Evolutionary conservation across 306 rosid genomes (phyloP).

Genomic region (Sicyos edulis): DNA sequence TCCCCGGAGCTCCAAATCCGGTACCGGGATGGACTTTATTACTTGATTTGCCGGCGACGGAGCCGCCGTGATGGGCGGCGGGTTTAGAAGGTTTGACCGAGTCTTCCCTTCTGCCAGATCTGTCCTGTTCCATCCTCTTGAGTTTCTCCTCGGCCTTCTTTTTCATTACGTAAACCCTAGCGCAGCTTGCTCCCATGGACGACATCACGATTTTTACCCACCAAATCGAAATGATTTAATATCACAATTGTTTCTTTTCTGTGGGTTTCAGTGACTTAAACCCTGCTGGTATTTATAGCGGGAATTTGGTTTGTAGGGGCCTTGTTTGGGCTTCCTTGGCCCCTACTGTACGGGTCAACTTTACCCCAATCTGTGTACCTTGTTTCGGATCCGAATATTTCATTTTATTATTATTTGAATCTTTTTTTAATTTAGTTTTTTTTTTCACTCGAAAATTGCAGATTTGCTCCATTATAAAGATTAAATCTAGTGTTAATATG

Average conservation of each 20-base stretch:
- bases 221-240: too few species aligned
- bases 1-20: not conserved
- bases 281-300: slow-evolving; percentile 4
- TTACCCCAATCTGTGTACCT: not conserved
- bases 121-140: slow-evolving; percentile 31
- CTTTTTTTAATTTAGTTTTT: too few species aligned
- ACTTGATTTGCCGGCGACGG: not conserved
- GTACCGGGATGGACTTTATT: slow-evolving; percentile 15
- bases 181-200: slow-evolving; percentile 35
- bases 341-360: slow-evolving; percentile 5
- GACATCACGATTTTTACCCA: slow-evolving; percentile 31
- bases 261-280: not conserved
- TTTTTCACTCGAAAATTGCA: too few species aligned
- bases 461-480: too few species aligned
- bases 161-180: slow-evolving; percentile 35
- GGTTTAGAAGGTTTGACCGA: not conserved
- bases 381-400: too few species aligned
- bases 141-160: slow-evolving; percentile 34
- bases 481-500: too few species aligned
- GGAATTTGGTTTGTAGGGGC: not conserved
- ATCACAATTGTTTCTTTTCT: not conserved
- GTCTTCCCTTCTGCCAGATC: slow-evolving; percentile 5
- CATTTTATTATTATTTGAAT: too few species aligned
- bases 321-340: not conserved
- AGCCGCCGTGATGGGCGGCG: not conserved